A percentile compares a stretch with the other conserved stretches of the same genome.
phyloP scores from a whole-genome alignment of 2,329 filamentous ascomycete genomes.

The Hypoxylon sp. region DNA sequence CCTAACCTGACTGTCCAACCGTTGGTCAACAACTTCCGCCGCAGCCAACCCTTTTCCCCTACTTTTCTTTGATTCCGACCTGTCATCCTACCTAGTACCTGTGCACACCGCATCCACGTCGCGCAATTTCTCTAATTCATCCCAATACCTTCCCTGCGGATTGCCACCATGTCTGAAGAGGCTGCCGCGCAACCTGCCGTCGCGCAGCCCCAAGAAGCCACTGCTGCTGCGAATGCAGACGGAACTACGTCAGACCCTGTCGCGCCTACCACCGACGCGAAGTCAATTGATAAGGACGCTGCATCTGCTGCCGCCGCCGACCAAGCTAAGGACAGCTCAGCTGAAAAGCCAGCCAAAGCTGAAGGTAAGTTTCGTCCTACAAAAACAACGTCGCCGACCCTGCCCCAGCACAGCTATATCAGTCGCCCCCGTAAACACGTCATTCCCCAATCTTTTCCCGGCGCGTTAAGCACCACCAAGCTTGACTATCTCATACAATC shows the following conservation, averaged over 20 bases:
- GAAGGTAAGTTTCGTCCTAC: slow-evolving; percentile 43
- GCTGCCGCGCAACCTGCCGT: slow-evolving; percentile 49
- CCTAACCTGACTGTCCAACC: slow-evolving; percentile 33
- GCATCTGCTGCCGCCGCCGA: slow-evolving; percentile 37
- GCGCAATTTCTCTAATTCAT: slow-evolving; percentile 21
- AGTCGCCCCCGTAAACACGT: slow-evolving; percentile 29
- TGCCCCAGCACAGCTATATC: slow-evolving; percentile 22
- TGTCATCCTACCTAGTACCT: slow-evolving; percentile 4
- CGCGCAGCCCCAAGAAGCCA: slow-evolving; percentile 49
- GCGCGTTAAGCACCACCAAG: slow-evolving; percentile 13
- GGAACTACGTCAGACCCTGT: slow-evolving; percentile 41
- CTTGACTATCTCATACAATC: slow-evolving; percentile 17
- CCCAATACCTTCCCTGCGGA: slow-evolving; percentile 3
- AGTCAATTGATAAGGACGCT: slow-evolving; percentile 46
- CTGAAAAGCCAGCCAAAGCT: slow-evolving; percentile 38
- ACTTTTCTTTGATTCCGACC: slow-evolving; percentile 17
- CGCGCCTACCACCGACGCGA: slow-evolving; percentile 46
- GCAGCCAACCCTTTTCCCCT: slow-evolving; percentile 34
- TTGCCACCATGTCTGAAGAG: slow-evolving; percentile 52
- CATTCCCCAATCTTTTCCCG: slow-evolving; percentile 10
- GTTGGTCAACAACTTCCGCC: slow-evolving; percentile 44
- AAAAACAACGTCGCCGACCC: slow-evolving; percentile 25
- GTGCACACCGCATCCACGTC: slow-evolving; percentile 30
- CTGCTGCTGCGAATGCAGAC: slow-evolving; percentile 36
- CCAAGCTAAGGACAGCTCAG: slow-evolving; percentile 33